Evolutionary conservation across 306 rosid species (phyloP).

Genomic region (Pueraria montana): DNA sequence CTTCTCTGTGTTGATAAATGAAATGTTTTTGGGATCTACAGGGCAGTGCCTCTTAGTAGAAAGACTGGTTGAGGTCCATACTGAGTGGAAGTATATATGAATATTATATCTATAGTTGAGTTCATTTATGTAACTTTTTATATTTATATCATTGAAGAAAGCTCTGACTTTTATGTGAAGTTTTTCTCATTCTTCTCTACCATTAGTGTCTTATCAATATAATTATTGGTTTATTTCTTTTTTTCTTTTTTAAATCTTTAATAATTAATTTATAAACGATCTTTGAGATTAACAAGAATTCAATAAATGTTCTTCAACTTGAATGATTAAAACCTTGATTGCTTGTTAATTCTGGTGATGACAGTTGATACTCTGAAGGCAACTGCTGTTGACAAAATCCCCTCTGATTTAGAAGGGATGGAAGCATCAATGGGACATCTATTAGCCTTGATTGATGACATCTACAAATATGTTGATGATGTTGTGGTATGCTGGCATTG

Average conservation of each 20-base stretch:
- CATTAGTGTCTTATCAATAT: background rate
- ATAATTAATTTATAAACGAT: background rate
- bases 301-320: background rate
- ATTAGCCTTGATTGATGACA: constrained; percentile 83
- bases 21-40: no score
- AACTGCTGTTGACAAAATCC: constrained; percentile 82
- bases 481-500: constrained; percentile 68
- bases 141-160: background rate
- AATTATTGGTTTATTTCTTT: background rate
- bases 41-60: no score
- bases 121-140: background rate
- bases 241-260: background rate
- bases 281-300: background rate
- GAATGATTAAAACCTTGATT: constrained; percentile 20
- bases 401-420: constrained; percentile 97
- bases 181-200: constrained; percentile 10
- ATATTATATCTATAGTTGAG: background rate
- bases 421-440: constrained; percentile 91
- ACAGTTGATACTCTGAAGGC: constrained; percentile 85
- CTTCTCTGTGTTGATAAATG: no score
- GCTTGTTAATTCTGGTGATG: constrained; percentile 33
- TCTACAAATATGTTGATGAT: constrained; percentile 86
- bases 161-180: background rate
- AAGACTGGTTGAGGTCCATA: no score
- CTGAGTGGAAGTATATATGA: background rate